Percentiles rank a stretch among this genome's conserved stretches.
phyloP scores from a whole-genome alignment of 495 filamentous ascomycete species.

The Podospora anserina region DNA sequence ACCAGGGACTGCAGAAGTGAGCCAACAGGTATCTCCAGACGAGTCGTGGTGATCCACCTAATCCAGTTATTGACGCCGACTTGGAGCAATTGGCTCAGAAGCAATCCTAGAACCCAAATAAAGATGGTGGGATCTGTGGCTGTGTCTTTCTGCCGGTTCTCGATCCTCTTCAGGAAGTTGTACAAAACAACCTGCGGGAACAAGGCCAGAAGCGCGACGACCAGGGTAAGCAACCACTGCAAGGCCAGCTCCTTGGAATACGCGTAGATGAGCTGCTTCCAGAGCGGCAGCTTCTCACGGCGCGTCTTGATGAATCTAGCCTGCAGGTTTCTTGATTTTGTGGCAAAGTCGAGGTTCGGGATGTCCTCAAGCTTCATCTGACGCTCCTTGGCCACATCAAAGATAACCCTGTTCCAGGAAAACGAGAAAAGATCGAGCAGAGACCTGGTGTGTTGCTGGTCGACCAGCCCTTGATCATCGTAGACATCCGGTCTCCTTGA shows the following conservation, averaged over 20 bases:
- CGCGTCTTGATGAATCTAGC: constrained; percentile 42
- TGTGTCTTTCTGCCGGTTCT: constrained; percentile 40
- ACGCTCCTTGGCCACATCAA: constrained; percentile 46
- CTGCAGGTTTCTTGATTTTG: constrained; percentile 42
- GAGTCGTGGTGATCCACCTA: constrained; percentile 58
- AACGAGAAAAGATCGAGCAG: constrained; percentile 54
- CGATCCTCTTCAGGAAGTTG: constrained; percentile 55
- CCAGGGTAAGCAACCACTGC: constrained; percentile 49
- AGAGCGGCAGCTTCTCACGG: constrained; percentile 45
- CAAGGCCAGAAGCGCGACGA: constrained; percentile 51
- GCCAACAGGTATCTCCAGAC: constrained; percentile 56
- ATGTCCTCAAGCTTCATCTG: constrained; percentile 54
- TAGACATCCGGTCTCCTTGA: constrained; percentile 61
- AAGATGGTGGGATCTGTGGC: constrained; percentile 39
- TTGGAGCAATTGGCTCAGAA: constrained; percentile 47
- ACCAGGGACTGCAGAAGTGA: constrained; percentile 62
- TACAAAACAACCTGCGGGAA: constrained; percentile 61
- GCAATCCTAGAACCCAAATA: constrained; percentile 58
- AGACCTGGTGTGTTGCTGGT: constrained; percentile 56
- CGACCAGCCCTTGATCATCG: constrained; percentile 49
- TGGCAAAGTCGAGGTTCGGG: constrained; percentile 46
- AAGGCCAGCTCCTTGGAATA: constrained; percentile 45
- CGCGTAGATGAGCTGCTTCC: constrained; percentile 51
- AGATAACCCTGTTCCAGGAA: constrained; percentile 52
- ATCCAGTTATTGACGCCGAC: constrained; percentile 54